Percentiles rank a stretch among this genome's conserved stretches.
These are phyloP conservation scores for Pichia sp. DNA, from an alignment of 1,139 yeast genomes.

Conservation along the genomic window DNA sequence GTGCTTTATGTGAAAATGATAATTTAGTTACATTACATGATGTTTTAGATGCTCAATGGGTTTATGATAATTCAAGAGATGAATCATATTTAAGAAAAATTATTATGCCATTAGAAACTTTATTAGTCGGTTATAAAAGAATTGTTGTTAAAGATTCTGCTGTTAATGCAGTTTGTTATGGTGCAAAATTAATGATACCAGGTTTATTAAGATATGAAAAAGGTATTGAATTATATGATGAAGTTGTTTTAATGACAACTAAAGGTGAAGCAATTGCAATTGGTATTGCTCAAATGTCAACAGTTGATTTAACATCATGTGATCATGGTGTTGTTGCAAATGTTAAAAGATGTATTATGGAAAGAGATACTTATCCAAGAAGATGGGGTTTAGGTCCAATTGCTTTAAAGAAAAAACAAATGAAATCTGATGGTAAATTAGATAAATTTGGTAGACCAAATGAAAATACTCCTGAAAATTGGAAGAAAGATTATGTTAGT, in stretches of 20 bases:
- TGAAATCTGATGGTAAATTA: constrained; percentile 94
- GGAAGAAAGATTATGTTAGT: constrained; percentile 86
- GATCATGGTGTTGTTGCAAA: constrained; percentile 99
- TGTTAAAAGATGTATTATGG: constrained; percentile 99
- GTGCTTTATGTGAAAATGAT: constrained; percentile 87
- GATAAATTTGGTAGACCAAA: constrained; percentile 92
- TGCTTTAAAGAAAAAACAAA: constrained; percentile 96
- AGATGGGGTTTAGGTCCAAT: constrained; percentile 99
- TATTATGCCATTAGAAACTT: constrained; percentile 90
- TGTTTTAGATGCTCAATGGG: constrained; percentile 96
- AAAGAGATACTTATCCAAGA: constrained; percentile 97
- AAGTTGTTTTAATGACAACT: constrained; percentile 95
- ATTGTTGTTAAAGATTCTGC: constrained; percentile 97
- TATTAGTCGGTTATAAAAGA: constrained; percentile 91
- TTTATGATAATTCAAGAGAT: constrained; percentile 94
- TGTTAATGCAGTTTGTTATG: constrained; percentile 96
- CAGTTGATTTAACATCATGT: constrained; percentile 92
- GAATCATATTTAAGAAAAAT: constrained; percentile 91
- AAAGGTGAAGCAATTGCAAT: constrained; percentile 99
- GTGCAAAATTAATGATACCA: constrained; percentile 98
- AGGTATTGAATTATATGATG: constrained; percentile 95
- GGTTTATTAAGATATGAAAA: constrained; percentile 96
- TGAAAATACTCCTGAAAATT: constrained; percentile 86
- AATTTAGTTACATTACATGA: constrained; percentile 94
- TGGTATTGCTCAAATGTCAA: constrained; percentile 98